Evolutionary conservation across 2,329 filamentous ascomycete genomes (phyloP).

Genomic region (Hymenoscyphus fraxineus): DNA sequence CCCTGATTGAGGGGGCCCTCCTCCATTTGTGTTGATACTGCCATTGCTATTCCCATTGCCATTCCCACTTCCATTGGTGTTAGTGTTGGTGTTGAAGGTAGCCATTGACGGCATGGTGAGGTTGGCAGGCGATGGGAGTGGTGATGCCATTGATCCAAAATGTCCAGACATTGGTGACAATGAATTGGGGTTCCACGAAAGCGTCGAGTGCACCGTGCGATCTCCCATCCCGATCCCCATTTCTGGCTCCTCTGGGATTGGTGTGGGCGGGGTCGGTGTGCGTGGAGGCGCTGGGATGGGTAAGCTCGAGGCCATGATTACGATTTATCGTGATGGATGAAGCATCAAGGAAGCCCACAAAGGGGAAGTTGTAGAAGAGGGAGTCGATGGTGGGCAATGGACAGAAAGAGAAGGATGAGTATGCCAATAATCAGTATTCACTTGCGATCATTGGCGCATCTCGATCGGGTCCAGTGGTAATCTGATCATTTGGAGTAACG

Average conservation of each 20-base stretch:
- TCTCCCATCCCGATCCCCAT: constrained; percentile 26
- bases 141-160: constrained; percentile 36
- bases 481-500: not conserved
- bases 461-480: not conserved
- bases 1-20: constrained; percentile 26
- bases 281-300: constrained; percentile 58
- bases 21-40: not conserved
- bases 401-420: not conserved
- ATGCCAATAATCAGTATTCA: not conserved
- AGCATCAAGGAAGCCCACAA: constrained; percentile 13
- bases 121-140: constrained; percentile 29
- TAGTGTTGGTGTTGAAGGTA: constrained; percentile 10
- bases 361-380: not conserved
- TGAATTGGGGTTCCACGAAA: constrained; percentile 41
- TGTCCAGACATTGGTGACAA: constrained; percentile 43
- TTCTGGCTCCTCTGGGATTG: constrained; percentile 38
- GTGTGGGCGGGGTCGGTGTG: constrained; percentile 60
- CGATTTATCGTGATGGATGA: constrained; percentile 13
- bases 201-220: constrained; percentile 29
- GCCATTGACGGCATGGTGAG: constrained; percentile 8
- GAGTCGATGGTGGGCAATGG: not conserved
- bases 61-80: constrained; percentile 15
- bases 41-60: constrained; percentile 17
- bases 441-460: not conserved
- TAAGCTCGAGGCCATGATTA: constrained; percentile 54